Conservation (phyloP, 805 yeast species). For the Naumovozyma dairenensis region DNA sequence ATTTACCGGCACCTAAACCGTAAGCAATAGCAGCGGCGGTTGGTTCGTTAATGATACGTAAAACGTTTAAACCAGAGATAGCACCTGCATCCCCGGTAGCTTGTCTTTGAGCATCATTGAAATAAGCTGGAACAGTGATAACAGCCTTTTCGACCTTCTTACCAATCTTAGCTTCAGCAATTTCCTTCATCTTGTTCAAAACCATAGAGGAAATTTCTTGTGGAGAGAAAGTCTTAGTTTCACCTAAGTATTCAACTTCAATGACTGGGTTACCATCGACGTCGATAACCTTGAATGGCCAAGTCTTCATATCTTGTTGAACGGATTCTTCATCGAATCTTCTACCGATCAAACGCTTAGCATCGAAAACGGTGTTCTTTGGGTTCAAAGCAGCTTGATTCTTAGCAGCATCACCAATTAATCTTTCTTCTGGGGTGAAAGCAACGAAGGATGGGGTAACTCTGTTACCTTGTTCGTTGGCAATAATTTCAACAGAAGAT, state of each 20-base stretch:
- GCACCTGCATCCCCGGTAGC: constrained; percentile 84
- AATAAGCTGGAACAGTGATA: constrained; percentile 70
- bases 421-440: constrained; percentile 66
- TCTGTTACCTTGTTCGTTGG: constrained; percentile 78
- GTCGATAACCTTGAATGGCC: constrained; percentile 70
- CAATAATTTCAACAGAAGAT: constrained; percentile 68
- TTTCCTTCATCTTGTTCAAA: constrained; percentile 72
- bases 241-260: constrained; percentile 61
- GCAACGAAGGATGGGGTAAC: constrained; percentile 74
- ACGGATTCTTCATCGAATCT: constrained; percentile 67
- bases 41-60: constrained; percentile 75
- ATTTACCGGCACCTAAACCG: constrained; percentile 89
- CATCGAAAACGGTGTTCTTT: constrained; percentile 68
- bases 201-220: constrained; percentile 71
- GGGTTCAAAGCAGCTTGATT: constrained; percentile 76
- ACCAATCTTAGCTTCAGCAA: constrained; percentile 68
- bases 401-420: constrained; percentile 76
- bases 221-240: constrained; percentile 59
- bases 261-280: constrained; percentile 57
- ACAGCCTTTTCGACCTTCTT: constrained; percentile 63
- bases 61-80: constrained; percentile 86
- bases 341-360: constrained; percentile 74
- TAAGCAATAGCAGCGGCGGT: constrained; percentile 86
- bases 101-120: constrained; percentile 73
- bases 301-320: constrained; percentile 83